Percentiles rank a stretch among this genome's conserved stretches.
phyloP scores from a whole-genome alignment of 345 rosid genomes.

The Dipteronia sinensis region DNA sequence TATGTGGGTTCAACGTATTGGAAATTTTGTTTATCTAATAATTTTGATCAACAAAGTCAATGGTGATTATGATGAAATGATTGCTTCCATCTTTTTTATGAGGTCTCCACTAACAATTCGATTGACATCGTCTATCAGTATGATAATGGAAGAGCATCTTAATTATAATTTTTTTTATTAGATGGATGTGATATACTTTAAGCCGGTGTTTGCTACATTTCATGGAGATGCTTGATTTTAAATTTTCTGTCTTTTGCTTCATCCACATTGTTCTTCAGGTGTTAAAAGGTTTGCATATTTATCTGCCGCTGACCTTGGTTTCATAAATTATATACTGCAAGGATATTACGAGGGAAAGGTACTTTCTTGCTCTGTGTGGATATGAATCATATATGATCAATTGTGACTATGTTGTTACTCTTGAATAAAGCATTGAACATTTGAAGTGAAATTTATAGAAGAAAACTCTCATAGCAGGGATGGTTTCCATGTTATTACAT shows the following conservation, averaged over 20 bases:
- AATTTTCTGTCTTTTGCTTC: background rate
- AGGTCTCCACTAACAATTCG: too few relatives aligned
- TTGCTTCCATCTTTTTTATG: too few relatives aligned
- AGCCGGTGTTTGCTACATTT: background rate
- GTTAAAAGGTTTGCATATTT: slow-evolving; percentile 59
- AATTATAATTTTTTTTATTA: too few relatives aligned
- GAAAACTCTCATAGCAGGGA: background rate
- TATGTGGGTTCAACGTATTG: too few relatives aligned
- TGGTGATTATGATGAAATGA: too few relatives aligned
- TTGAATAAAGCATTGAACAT: background rate
- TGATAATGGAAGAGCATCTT: too few relatives aligned
- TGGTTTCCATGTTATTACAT: background rate
- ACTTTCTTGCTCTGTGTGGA: background rate
- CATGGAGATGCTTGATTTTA: background rate
- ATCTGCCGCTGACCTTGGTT: slow-evolving; percentile 69
- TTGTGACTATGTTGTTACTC: background rate
- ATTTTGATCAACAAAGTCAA: too few relatives aligned
- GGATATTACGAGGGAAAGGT: slow-evolving; percentile 75
- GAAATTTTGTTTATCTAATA: too few relatives aligned
- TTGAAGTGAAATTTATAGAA: background rate
- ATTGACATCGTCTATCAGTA: too few relatives aligned
- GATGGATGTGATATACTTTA: too few relatives aligned
- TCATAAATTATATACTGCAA: slow-evolving; percentile 42
- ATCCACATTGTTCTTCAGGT: slow-evolving; percentile 34
- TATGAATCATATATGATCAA: background rate